A percentile compares a stretch with the other conserved stretches of the same genome.
Evolutionary conservation across 495 filamentous ascomycete genomes (phyloP).

Genomic region (Talaromyces thailandensis): DNA sequence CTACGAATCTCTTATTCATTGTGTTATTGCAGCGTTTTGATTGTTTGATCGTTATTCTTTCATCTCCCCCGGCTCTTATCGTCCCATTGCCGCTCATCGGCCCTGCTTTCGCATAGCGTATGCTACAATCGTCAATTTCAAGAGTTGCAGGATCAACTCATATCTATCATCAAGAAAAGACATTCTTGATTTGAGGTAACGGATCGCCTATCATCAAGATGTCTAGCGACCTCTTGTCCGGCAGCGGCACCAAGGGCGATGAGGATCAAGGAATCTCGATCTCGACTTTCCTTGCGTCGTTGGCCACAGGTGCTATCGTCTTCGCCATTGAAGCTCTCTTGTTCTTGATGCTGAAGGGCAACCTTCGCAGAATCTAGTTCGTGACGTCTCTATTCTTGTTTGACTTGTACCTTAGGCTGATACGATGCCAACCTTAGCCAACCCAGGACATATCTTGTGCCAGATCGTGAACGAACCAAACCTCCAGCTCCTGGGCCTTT

Average conservation of each 20-base stretch:
- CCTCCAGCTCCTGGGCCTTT: slow-evolving; percentile 63
- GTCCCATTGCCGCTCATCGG: not conserved
- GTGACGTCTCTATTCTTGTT: slow-evolving; percentile 13
- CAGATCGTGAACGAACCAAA: slow-evolving; percentile 72
- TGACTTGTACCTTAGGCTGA: not conserved
- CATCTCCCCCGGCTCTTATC: not conserved
- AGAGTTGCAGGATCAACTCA: not conserved
- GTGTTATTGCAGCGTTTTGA: not conserved
- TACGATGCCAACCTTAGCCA: slow-evolving; percentile 37
- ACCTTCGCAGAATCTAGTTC: slow-evolving; percentile 78
- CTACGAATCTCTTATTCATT: not conserved
- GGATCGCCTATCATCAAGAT: slow-evolving; percentile 9
- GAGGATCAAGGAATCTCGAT: slow-evolving; percentile 38
- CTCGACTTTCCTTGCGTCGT: slow-evolving; percentile 62
- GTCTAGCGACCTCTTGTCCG: slow-evolving; percentile 25
- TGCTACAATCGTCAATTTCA: not conserved
- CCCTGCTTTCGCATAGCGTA: not conserved
- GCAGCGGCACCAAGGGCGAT: slow-evolving; percentile 30
- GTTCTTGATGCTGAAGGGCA: slow-evolving; percentile 71
- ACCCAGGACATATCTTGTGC: slow-evolving; percentile 86
- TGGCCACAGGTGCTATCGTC: slow-evolving; percentile 59
- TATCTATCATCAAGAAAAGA: slow-evolving; percentile 3
- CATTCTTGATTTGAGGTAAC: not conserved
- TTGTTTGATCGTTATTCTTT: not conserved
- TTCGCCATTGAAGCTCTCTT: slow-evolving; percentile 71